Conservation (phyloP, 345 rosid genomes). For the Citrus maxima region DNA sequence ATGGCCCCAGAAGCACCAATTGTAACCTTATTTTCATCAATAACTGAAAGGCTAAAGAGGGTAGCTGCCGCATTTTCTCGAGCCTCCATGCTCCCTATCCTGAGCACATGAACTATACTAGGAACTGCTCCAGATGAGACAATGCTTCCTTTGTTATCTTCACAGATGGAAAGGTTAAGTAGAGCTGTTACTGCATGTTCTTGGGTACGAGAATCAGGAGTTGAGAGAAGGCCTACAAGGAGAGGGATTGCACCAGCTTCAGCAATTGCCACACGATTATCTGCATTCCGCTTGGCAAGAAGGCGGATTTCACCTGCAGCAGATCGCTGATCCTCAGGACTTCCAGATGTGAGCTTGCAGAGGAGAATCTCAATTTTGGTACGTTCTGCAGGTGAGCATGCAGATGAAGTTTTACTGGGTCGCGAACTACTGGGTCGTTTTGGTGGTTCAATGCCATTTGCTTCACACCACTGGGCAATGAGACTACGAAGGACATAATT, state of each 20-base stretch:
- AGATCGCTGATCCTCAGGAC: conserved; percentile 72
- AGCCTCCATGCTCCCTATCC: conserved; percentile 98
- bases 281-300: conserved; percentile 95
- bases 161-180: conserved; percentile 94
- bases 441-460: conserved; percentile 85
- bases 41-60: conserved; percentile 91
- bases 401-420: conserved; percentile 56
- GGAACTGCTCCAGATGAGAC: conserved; percentile 89
- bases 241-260: conserved; percentile 99
- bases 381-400: conserved; percentile 72
- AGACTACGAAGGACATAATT: conserved; percentile 94
- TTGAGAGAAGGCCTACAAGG: conserved; percentile 74
- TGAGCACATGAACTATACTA: conserved; percentile 88
- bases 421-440: conserved; percentile 69
- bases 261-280: conserved; percentile 95
- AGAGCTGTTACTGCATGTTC: conserved; percentile 97
- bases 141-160: conserved; percentile 90
- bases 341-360: conserved; percentile 67
- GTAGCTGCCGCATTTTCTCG: conserved; percentile 99
- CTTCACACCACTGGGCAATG: conserved; percentile 96
- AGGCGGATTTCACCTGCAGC: conserved; percentile 97
- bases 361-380: conserved; percentile 72
- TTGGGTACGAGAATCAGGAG: conserved; percentile 84
- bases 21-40: conserved; percentile 89
- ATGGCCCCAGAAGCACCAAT: conserved; percentile 88